Base-by-base conservation (phyloP, 1,139 yeast genomes). In the Pichia sp. region DNA sequence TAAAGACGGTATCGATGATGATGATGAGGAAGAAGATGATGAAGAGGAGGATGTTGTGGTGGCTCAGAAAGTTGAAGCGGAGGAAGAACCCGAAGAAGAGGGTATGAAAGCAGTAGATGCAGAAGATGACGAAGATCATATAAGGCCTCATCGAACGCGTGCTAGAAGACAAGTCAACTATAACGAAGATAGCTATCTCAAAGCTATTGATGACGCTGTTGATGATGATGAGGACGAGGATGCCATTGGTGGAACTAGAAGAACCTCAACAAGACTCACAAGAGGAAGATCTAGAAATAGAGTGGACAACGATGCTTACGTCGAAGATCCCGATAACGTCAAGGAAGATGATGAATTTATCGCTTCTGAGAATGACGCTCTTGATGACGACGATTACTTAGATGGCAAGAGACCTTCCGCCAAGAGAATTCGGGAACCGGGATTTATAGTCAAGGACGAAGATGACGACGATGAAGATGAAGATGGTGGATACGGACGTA, bases 71-170 rank as follows among this genome's bases (percentile, higher is more conserved):
- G 46, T 21, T 44, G 49, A 17, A 6, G 10, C 13, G 8, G 6
- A 21, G 12, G 16, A 26, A 4, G 17, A 7, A 16, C 9, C 5
- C 10, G 31, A 30, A 15, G 41, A 37, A 12, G 27, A 30, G 3
- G 39, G 39, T 14, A 21, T 30, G 13, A 20, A 29, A 6, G 37
- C 38, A 17, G 38, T 39, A n/a, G 46, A 40, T 8, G 32, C 18
- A 20, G 42, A 34, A 11, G 47, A 44, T 5, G 66, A 59, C 3
- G 66, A 59, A 12, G 69, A 61, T 13, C 66, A 52, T 7, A 27
- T 42, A 6, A 56, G 47, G 29, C 36, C 49, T 32, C 53, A 40
- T 22, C 40, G 52, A 35, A 50, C 47, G 36, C 53, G 56, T 34
- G 39, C 47, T 29, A 47, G 51, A 19, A 44, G 45, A 22, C 34